Evolutionary conservation across 805 yeast genomes (phyloP).

Genomic region (Candida methanosorbosa): DNA sequence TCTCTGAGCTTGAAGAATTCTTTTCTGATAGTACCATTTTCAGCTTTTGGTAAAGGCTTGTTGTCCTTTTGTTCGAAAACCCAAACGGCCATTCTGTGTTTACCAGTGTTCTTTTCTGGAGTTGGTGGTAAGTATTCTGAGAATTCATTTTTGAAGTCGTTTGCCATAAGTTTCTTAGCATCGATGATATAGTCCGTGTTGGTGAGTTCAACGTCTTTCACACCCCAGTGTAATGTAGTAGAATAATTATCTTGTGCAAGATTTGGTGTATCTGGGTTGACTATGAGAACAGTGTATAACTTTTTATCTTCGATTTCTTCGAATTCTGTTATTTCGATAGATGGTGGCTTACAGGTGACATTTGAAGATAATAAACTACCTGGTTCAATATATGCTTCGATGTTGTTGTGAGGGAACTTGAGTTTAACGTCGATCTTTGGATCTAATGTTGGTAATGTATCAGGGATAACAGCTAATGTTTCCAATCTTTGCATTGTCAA

Average conservation of each 20-base stretch:
- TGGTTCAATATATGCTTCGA: slow-evolving; percentile 68
- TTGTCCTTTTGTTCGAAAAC: slow-evolving; percentile 63
- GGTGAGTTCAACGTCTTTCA: slow-evolving; percentile 54
- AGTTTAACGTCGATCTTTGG: slow-evolving; percentile 72
- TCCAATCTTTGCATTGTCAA: slow-evolving; percentile 88
- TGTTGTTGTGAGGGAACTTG: slow-evolving; percentile 63
- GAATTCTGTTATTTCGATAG: slow-evolving; percentile 66
- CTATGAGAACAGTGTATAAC: slow-evolving; percentile 71
- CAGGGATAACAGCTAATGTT: slow-evolving; percentile 79
- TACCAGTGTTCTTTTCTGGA: slow-evolving; percentile 82
- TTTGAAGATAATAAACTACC: slow-evolving; percentile 68
- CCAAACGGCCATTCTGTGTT: slow-evolving; percentile 83
- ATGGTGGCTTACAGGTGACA: slow-evolving; percentile 71
- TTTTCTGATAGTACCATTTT: slow-evolving; percentile 22
- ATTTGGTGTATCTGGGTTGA: slow-evolving; percentile 91
- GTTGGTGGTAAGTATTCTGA: slow-evolving; percentile 69
- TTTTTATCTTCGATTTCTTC: slow-evolving; percentile 39
- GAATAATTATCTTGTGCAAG: slow-evolving; percentile 54
- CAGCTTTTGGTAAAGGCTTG: slow-evolving; percentile 13
- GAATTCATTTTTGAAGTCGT: slow-evolving; percentile 31
- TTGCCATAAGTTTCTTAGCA: slow-evolving; percentile 27
- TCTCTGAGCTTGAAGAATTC: slow-evolving; percentile 63
- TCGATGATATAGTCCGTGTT: slow-evolving; percentile 51
- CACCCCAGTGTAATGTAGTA: slow-evolving; percentile 72
- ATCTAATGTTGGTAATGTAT: slow-evolving; percentile 80